Base-by-base conservation (phyloP, 2,329 filamentous ascomycete species). In the Phialemonium atrogriseum region DNA sequence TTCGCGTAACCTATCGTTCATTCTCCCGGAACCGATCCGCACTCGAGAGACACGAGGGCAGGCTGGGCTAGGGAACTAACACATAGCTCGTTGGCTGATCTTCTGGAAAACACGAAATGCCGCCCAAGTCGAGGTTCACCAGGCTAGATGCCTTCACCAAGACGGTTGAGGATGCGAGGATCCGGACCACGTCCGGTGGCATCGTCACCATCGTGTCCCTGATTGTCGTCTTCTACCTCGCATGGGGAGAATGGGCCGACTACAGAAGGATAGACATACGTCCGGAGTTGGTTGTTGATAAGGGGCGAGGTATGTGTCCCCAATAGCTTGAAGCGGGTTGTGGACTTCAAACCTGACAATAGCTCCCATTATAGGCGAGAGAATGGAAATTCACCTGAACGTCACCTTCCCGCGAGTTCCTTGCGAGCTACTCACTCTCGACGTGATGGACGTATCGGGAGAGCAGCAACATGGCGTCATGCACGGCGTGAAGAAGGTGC, bases 341-440 rank as follows among this genome's bases (percentile, higher is more conserved):
- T 32, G 34, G n/a, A n/a, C n/a, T n/a, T n/a, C n/a, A n/a, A n/a
- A n/a, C n/a, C 42, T 48, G 34, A 49, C 38, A 13, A 30, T 22
- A 30, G 18, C 25, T 19, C 12, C 18, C 32, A 23, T 29, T 11
- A 53, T 46, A 86, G 84, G 86, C 57, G 88, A 98, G 69, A 86
- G 89, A 59, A 96, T 98, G 89, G 91, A 96, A 58, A 98, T 98
- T 44, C 87, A 94, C 57, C 74, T 98, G 60, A 98, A 98, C 65
- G 80, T 98, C 38, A 91, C 86, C 27, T 98, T 98, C 56, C 91
- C 91, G 8, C 79, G 80, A 41, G 74, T 98, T 45, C 91, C 91
- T 8, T 98, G 91, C 64, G 89, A 96, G 59, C 77, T 98, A 31
- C 69, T 96, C 44, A 95, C 91, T 10, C 79, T 98, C 48, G 91